These are phyloP conservation scores for Hippophae gyantsensis DNA, from an alignment of 306 rosid species.

Conservation along the genomic window DNA sequence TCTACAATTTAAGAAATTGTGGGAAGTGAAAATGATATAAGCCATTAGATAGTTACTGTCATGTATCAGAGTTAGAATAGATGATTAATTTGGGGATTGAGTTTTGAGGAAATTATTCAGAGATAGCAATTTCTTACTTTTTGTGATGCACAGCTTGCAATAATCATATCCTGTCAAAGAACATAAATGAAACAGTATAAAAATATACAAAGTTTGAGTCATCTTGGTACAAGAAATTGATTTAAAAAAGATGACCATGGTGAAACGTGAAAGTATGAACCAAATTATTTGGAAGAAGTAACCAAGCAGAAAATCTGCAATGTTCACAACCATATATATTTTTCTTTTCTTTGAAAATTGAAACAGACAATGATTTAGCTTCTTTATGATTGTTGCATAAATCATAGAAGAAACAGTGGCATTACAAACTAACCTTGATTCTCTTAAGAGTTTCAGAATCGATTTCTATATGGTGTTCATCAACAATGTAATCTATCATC, in stretches of 20 bases:
- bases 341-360: not conserved
- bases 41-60: not conserved
- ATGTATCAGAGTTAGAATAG: not conserved
- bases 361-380: not conserved
- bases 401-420: not conserved
- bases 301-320: not conserved
- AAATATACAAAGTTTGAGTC: constrained; percentile 13
- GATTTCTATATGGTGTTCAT: constrained; percentile 64
- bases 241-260: not conserved
- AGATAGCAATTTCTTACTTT: constrained; percentile 32
- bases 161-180: constrained; percentile 70
- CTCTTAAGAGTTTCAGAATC: constrained; percentile 42
- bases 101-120: not conserved
- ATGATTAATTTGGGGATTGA: not conserved
- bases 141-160: constrained; percentile 51
- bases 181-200: constrained; percentile 4
- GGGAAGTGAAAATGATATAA: not conserved
- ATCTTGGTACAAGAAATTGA: constrained; percentile 10
- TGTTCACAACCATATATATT: not conserved
- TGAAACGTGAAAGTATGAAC: constrained; percentile 14
- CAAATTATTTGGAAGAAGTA: not conserved
- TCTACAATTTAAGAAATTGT: constrained; percentile 25
- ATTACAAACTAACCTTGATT: constrained; percentile 46
- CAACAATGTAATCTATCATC: constrained; percentile 76
- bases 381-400: constrained; percentile 6